A percentile compares a stretch with the other conserved stretches of the same genome.
phyloP scores from a whole-genome alignment of 2,329 filamentous ascomycete genomes.

The Epichloe glyceriae region DNA sequence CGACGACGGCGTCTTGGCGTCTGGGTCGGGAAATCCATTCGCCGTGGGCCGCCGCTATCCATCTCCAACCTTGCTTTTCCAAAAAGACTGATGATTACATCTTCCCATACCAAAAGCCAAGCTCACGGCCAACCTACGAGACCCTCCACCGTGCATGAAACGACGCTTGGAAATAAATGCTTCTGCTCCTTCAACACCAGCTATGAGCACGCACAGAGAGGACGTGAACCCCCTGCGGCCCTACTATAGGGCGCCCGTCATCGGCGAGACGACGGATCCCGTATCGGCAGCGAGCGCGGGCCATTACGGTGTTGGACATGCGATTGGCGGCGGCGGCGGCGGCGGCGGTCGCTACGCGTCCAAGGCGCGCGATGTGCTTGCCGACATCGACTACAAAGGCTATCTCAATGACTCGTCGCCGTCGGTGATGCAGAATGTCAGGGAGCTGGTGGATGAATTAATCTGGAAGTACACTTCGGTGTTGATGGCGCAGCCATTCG shows the following conservation, averaged over 20 bases:
- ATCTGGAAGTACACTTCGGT: constrained; percentile 87
- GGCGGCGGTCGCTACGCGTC: constrained; percentile 21
- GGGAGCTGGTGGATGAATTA: constrained; percentile 69
- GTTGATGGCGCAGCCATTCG: constrained; percentile 86
- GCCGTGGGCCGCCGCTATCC: constrained; percentile 12
- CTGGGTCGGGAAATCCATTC: constrained; percentile 21
- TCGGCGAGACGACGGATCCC: constrained; percentile 31
- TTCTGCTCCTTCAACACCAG: constrained; percentile 14
- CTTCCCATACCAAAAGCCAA: not conserved
- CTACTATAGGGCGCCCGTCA: constrained; percentile 54
- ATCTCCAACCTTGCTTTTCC: constrained; percentile 12
- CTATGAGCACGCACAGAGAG: constrained; percentile 32
- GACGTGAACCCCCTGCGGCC: constrained; percentile 52
- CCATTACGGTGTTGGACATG: constrained; percentile 32
- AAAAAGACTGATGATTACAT: constrained; percentile 7
- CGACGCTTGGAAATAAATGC: constrained; percentile 11
- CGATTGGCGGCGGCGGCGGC: constrained; percentile 16
- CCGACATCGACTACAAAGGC: constrained; percentile 83
- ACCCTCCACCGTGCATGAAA: not conserved
- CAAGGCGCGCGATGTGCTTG: constrained; percentile 72
- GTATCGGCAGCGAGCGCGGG: constrained; percentile 28
- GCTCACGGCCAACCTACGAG: not conserved
- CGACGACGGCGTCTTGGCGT: constrained; percentile 14
- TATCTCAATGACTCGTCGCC: constrained; percentile 69
- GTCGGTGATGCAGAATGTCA: constrained; percentile 59